These are phyloP conservation scores for Arthrobotrys pseudoclavata DNA, from an alignment of 2,329 filamentous ascomycete genomes.

Conservation along the genomic window DNA sequence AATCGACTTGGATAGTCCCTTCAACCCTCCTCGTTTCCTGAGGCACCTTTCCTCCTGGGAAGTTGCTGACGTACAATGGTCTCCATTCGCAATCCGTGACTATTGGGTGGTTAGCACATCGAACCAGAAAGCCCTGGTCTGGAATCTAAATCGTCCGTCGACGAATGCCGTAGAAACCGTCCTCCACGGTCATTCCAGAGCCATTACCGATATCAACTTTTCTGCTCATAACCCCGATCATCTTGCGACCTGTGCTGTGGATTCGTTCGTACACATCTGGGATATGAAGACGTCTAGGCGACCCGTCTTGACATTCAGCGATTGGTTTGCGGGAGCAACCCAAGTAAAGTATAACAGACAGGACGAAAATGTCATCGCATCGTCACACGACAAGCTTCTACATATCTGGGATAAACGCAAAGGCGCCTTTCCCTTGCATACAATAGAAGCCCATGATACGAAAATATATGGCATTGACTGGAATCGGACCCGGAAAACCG, in stretches of 20 bases:
- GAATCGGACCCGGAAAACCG: conserved; percentile 81
- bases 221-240: conserved; percentile 91
- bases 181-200: conserved; percentile 84
- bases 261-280: conserved; percentile 94
- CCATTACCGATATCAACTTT: conserved; percentile 97
- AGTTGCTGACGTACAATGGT: conserved; percentile 97
- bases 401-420: conserved; percentile 92
- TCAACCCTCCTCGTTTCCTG: conserved; percentile 85
- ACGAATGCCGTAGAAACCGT: conserved; percentile 86
- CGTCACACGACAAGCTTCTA: conserved; percentile 87
- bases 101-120: conserved; percentile 96
- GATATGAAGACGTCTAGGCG: conserved; percentile 78
- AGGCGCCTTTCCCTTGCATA: conserved; percentile 81
- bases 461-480: conserved; percentile 97
- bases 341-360: conserved; percentile 96
- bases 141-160: conserved; percentile 82
- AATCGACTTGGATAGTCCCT: conserved; percentile 90
- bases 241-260: conserved; percentile 89
- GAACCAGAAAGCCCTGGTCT: conserved; percentile 93
- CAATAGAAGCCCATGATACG: conserved; percentile 87
- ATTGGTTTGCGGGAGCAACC: conserved; percentile 93
- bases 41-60: conserved; percentile 92
- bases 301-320: conserved; percentile 84
- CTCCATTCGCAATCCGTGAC: conserved; percentile 87
- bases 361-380: conserved; percentile 87